Evolutionary conservation across 768 basidiomycete species (phyloP).

Genomic region (Rhodotorula graminis): DNA sequence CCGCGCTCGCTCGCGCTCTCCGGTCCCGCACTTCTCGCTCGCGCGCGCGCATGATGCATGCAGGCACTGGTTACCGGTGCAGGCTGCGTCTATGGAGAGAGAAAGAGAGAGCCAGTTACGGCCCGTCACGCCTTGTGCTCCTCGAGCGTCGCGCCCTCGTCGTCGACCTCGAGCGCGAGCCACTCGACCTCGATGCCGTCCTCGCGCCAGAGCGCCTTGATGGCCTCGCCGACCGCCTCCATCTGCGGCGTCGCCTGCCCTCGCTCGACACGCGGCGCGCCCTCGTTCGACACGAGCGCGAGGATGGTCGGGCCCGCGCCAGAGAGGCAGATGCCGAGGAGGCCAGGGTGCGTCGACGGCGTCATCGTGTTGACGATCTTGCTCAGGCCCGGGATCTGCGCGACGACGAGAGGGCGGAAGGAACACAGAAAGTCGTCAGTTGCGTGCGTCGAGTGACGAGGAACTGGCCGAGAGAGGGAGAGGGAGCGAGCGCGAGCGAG

Average conservation of each 20-base stretch:
- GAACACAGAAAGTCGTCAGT: no score
- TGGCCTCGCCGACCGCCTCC: conserved; percentile 35
- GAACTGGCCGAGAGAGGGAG: no score
- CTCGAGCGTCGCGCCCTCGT: conserved; percentile 25
- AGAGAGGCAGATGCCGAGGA: conserved; percentile 93
- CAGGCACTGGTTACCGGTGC: no score
- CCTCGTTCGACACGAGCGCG: conserved; percentile 63
- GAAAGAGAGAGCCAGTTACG: no score
- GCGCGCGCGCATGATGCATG: no score
- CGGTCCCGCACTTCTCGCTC: no score
- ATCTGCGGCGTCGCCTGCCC: conserved; percentile 32
- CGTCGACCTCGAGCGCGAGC: conserved; percentile 33
- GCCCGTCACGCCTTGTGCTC: conserved; percentile 34
- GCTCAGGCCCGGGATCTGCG: conserved; percentile 88
- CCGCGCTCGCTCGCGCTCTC: no score
- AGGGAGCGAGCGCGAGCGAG: neutral
- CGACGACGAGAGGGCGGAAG: neutral
- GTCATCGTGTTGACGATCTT: conserved; percentile 86
- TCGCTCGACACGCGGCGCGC: neutral
- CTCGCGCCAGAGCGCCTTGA: conserved; percentile 34
- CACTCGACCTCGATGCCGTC: conserved; percentile 40
- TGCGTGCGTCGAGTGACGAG: no score
- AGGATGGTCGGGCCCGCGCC: conserved; percentile 97
- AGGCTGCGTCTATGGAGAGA: no score
- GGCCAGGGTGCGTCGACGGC: conserved; percentile 81